Evolutionary conservation across 805 yeast genomes (phyloP), one percentile per base, ranked within the genome.

Genomic region (Sugiyamaella boreocaroliniensis): DNA sequence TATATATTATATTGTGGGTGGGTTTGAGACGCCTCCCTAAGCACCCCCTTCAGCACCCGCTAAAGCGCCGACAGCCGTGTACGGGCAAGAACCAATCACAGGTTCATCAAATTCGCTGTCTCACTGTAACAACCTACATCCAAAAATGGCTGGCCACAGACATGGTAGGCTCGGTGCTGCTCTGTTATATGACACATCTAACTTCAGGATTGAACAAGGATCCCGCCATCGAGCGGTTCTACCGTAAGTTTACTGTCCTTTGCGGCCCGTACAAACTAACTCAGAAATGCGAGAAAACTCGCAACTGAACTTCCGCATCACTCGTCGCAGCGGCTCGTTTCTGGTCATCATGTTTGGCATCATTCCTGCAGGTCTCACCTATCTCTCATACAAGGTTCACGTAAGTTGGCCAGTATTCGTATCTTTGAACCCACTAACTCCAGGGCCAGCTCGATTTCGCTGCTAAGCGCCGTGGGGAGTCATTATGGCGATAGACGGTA

Each of bases 301-400:
- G 43, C 59, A 58, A 43, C 57, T 64, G 52, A 45, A 61, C 58
- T 66, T 66, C 61, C 58, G 63, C 48, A 47, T 65, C 58, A 66
- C 56, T 53, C 52, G 56, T 32, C 56, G 58, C 48, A 57, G 62
- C 51, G 67, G 67, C 48, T 59, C 62, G 26, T 64, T 68, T 55
- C 62, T 66, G 51, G 47, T 65, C 43, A 54, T 58, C 26, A 57
- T 61, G 29, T 58, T 66, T 26, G 71, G 66, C 26, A 50, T 53
- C 65, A 57, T 69, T 43, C 73, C 73, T 44, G 60, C 66, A 29
- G 67, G 63, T 11, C 51, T 69, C 37, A 69, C 69, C 29, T 69
- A 68, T 57, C 47, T 63, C 22, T 63, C 68, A 46, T 68, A 67
- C 57, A 53, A 59, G 45, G 61, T 65, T 16, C 65, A 64, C 55